These are phyloP conservation scores for Globisporangium radiosum DNA, from an alignment of 352 stramenopile genomes.

Conservation along the genomic window DNA sequence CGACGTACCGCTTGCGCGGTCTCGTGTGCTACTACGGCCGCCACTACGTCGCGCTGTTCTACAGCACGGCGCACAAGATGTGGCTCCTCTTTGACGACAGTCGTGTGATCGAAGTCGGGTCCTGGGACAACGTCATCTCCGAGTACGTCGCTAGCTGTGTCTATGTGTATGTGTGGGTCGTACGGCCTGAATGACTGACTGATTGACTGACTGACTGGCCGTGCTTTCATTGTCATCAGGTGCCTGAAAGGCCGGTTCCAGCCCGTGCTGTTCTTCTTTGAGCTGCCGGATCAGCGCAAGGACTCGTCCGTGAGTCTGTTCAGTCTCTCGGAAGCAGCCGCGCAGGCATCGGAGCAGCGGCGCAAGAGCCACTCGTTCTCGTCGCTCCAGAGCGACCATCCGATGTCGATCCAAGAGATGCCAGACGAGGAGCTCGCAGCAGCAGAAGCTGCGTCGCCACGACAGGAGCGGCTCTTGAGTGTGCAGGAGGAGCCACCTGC, in stretches of 20 bases:
- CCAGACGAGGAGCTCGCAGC: constrained; percentile 23
- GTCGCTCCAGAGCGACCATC: constrained; percentile 42
- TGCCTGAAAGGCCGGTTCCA: constrained; percentile 81
- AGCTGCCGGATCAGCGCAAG: constrained; percentile 73
- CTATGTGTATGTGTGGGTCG: no score
- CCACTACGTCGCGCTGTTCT: constrained; percentile 82
- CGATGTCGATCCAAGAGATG: constrained; percentile 45
- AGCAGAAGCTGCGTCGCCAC: constrained; percentile 15
- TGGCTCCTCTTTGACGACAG: constrained; percentile 86
- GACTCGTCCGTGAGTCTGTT: constrained; percentile 75
- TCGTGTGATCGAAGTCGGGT: constrained; percentile 66
- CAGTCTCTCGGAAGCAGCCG: constrained; percentile 24
- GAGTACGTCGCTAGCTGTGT: constrained; percentile 22
- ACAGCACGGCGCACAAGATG: constrained; percentile 80
- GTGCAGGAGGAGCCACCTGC: constrained; percentile 24
- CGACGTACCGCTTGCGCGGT: constrained; percentile 68
- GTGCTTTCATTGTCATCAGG: neutral
- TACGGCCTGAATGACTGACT: no score
- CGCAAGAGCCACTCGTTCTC: constrained; percentile 56
- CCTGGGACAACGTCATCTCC: constrained; percentile 66
- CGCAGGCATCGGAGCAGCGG: constrained; percentile 27
- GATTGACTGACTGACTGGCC: no score
- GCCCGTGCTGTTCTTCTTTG: constrained; percentile 79
- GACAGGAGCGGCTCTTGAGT: constrained; percentile 24
- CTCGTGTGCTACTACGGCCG: constrained; percentile 84